Evolutionary conservation across 495 filamentous ascomycete genomes (phyloP).

Genomic region (Neurospora sp.): DNA sequence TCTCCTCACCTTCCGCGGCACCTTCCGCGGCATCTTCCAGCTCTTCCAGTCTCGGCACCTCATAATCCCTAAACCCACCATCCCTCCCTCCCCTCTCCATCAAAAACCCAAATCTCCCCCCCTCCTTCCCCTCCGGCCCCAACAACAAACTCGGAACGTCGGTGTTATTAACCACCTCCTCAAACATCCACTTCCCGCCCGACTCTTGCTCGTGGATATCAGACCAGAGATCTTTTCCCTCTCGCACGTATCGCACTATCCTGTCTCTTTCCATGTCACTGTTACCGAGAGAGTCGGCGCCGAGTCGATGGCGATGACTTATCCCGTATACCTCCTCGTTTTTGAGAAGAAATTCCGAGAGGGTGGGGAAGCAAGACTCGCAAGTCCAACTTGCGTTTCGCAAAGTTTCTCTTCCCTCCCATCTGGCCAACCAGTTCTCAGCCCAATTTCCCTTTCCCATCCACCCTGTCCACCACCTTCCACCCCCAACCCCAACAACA

Average conservation of each 20-base stretch:
- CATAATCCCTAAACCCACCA: slow-evolving; percentile 33
- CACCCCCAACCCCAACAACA: neutral
- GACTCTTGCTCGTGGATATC: too few species aligned
- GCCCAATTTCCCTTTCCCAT: neutral
- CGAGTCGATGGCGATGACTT: slow-evolving; percentile 25
- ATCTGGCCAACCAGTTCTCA: neutral
- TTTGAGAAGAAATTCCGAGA: slow-evolving; percentile 42
- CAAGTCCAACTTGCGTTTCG: slow-evolving; percentile 46
- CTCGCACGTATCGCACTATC: slow-evolving; percentile 37
- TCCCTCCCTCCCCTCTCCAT: slow-evolving; percentile 26
- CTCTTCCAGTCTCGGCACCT: neutral
- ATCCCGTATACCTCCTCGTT: slow-evolving; percentile 41
- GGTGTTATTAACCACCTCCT: slow-evolving; percentile 31
- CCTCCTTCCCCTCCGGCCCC: slow-evolving; percentile 1
- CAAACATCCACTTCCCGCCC: slow-evolving; percentile 36
- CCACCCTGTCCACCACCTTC: neutral
- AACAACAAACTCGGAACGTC: slow-evolving; percentile 37
- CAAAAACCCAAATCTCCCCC: slow-evolving; percentile 27
- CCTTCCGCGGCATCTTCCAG: neutral
- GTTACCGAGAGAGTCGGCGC: neutral
- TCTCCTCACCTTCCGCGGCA: neutral
- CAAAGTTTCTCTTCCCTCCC: slow-evolving; percentile 28
- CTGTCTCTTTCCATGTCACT: neutral
- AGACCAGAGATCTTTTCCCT: slow-evolving; percentile 43
- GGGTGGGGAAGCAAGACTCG: slow-evolving; percentile 41